Conservation (phyloP, 371 early-diverging fungal species). For the Mortierella sp. region DNA sequence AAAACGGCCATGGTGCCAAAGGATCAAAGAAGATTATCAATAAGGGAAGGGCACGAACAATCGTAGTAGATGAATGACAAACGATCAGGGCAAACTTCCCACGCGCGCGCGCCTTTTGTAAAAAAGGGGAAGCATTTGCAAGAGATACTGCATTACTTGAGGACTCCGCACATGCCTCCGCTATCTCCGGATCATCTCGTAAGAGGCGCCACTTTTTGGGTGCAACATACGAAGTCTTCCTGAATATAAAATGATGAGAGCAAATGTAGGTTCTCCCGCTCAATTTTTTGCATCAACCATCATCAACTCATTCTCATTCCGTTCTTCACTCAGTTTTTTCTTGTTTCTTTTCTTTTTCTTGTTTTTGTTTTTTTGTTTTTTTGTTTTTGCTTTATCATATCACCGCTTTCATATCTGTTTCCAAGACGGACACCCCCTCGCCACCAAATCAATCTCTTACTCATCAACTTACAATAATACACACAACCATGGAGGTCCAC, state of each 20-base stretch:
- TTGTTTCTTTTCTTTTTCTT: neutral
- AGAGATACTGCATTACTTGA: neutral
- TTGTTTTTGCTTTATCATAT: no score
- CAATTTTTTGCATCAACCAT: neutral
- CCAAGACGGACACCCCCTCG: no score
- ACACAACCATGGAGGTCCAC: constrained; percentile 25
- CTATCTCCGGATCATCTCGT: constrained; percentile 6
- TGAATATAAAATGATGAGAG: neutral
- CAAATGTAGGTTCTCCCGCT: no score
- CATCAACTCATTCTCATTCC: constrained; percentile 6
- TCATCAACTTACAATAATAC: neutral
- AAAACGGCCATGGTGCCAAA: no score
- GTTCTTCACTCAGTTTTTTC: neutral
- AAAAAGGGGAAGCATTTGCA: neutral
- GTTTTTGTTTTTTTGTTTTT: no score
- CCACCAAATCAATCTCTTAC: neutral
- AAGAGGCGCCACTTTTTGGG: constrained; percentile 13
- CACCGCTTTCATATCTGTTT: no score
- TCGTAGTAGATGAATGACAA: neutral
- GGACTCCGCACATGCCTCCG: neutral
- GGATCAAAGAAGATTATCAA: no score
- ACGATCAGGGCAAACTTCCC: neutral
- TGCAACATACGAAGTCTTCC: neutral
- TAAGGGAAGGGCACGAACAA: neutral
- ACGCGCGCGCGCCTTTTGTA: neutral